Evolutionary conservation across 2,329 filamentous ascomycete genomes (phyloP).

Genomic region (Aspergillus proliferans): DNA sequence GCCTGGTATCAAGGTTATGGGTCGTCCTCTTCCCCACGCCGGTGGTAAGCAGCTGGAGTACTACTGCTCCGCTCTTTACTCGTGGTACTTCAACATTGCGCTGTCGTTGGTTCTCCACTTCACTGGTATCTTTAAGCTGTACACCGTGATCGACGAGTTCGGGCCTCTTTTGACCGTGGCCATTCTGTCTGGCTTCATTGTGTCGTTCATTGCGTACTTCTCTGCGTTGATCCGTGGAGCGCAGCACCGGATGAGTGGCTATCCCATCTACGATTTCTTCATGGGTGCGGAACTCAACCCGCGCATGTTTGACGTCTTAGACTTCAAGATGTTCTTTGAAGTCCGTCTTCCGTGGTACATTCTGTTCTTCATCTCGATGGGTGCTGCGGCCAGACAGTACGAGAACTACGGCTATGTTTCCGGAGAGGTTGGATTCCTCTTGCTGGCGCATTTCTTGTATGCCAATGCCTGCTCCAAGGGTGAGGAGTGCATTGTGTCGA

Average conservation of each 20-base stretch:
- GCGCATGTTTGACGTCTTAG: constrained; percentile 73
- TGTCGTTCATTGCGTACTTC: constrained; percentile 77
- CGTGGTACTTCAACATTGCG: constrained; percentile 78
- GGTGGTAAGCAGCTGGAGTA: constrained; percentile 83
- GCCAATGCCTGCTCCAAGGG: constrained; percentile 89
- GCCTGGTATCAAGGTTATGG: constrained; percentile 80
- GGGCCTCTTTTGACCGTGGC: constrained; percentile 88
- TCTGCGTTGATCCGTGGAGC: constrained; percentile 74
- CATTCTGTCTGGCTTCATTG: constrained; percentile 81
- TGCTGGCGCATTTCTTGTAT: constrained; percentile 88
- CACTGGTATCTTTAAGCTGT: constrained; percentile 77
- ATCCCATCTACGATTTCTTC: constrained; percentile 79
- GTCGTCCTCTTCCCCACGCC: constrained; percentile 77
- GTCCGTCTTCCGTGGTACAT: constrained; percentile 91
- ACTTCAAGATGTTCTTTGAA: constrained; percentile 96
- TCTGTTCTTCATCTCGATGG: constrained; percentile 69
- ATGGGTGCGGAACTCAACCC: constrained; percentile 86
- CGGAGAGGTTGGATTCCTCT: constrained; percentile 73
- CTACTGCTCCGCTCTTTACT: constrained; percentile 86
- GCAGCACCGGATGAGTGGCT: constrained; percentile 86
- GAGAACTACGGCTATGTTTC: constrained; percentile 80
- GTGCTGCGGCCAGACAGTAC: constrained; percentile 73
- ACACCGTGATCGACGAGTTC: constrained; percentile 91
- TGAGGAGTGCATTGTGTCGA: constrained; percentile 82
- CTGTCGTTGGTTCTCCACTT: constrained; percentile 69